Conservation (phyloP, 129 eudicot species). For the Centrapalus pauciflorus region DNA sequence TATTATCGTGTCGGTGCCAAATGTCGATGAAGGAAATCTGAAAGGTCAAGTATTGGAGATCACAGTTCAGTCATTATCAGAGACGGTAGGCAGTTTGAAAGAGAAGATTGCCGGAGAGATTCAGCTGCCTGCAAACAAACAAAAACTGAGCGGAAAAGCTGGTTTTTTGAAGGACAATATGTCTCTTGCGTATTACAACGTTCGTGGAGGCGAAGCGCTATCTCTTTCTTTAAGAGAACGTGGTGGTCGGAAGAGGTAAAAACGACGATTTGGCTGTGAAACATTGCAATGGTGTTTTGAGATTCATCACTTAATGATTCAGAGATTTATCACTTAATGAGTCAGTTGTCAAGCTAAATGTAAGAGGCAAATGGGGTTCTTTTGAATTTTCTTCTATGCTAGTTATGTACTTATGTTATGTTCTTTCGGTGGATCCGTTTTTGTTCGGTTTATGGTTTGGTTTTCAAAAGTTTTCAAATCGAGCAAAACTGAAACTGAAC, state of each 20-base stretch:
- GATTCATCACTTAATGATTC: no score
- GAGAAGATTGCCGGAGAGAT: constrained; percentile 83
- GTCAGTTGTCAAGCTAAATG: no score
- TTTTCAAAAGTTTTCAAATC: no score
- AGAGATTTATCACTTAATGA: no score
- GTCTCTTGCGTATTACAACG: constrained; percentile 75
- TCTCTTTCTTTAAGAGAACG: constrained; percentile 76
- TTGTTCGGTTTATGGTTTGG: no score
- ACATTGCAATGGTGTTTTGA: neutral
- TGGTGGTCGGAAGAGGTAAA: constrained; percentile 82
- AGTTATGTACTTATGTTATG: no score
- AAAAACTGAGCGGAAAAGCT: constrained; percentile 81
- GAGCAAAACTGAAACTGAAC: no score
- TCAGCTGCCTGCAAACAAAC: constrained; percentile 81
- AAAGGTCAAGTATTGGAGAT: constrained; percentile 80
- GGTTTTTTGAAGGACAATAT: constrained; percentile 84
- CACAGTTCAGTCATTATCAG: constrained; percentile 50
- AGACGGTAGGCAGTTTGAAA: constrained; percentile 68
- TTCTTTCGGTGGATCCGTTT: no score
- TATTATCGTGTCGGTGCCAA: constrained; percentile 65
- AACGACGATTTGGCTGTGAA: neutral
- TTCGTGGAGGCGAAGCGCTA: constrained; percentile 55
- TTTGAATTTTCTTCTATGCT: no score
- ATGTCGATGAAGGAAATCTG: constrained; percentile 78
- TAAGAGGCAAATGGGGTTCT: no score